A percentile compares a stretch with the other conserved stretches of the same genome.
Conservation (phyloP, 176 grass and related monocot species). For the Hyparrhenia diplandra region DNA sequence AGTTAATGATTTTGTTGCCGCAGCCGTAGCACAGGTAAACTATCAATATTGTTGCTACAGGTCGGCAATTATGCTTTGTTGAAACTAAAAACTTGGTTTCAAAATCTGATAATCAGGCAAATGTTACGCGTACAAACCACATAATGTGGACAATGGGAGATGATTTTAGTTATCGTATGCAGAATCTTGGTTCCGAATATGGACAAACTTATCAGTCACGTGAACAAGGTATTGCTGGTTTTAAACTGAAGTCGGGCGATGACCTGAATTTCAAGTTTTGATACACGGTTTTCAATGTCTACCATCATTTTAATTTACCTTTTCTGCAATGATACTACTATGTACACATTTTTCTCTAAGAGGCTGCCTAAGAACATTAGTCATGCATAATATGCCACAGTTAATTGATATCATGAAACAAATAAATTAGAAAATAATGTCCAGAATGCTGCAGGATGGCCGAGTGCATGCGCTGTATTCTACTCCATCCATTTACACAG, state of each 20-base stretch:
- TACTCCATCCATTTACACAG: slow-evolving; percentile 87
- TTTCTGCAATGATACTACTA: not conserved
- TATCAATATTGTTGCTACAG: not conserved
- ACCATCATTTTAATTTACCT: not conserved
- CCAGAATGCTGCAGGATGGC: slow-evolving; percentile 57
- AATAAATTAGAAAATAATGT: not conserved
- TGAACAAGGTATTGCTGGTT: slow-evolving; percentile 69
- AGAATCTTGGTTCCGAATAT: slow-evolving; percentile 96
- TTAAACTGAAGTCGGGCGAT: not conserved
- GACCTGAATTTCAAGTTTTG: not conserved
- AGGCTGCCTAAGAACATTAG: not conserved
- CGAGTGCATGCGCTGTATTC: slow-evolving; percentile 84
- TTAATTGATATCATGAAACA: not conserved
- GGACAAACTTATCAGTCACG: slow-evolving; percentile 88
- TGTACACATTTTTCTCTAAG: not conserved
- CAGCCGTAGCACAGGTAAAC: slow-evolving; percentile 78
- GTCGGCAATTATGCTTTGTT: slow-evolving; percentile 9
- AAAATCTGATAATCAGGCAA: slow-evolving; percentile 56
- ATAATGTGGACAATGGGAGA: slow-evolving; percentile 99
- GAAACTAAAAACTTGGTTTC: slow-evolving; percentile 17
- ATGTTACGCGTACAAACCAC: slow-evolving; percentile 81
- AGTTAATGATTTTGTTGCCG: slow-evolving; percentile 75
- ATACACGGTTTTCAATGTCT: not conserved
- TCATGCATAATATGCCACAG: not conserved
- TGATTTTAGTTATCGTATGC: slow-evolving; percentile 87